phyloP scores from a whole-genome alignment of 2,329 filamentous ascomycete genomes.

The Penicillium capsulatum region DNA sequence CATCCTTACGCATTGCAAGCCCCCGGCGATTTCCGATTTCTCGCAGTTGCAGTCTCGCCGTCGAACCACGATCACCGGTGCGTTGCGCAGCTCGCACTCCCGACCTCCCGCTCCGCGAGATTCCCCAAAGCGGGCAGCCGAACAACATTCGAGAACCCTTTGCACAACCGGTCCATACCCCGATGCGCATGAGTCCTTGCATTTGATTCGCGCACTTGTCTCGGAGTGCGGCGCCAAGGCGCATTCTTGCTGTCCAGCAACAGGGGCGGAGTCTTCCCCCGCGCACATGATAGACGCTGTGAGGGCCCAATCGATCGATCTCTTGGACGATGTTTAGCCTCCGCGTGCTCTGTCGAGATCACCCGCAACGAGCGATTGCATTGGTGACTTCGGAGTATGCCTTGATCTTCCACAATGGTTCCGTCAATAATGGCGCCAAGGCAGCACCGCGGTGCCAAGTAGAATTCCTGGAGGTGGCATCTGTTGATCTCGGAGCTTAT shows the following conservation, averaged over 20 bases:
- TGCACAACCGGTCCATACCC: too few species aligned
- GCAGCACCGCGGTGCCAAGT: slow-evolving; percentile 70
- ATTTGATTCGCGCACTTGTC: too few species aligned
- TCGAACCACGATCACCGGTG: slow-evolving; percentile 6
- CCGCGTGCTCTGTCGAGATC: slow-evolving; percentile 78
- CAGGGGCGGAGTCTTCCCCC: slow-evolving; percentile 4
- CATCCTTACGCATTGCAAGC: too few species aligned
- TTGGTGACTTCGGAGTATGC: slow-evolving; percentile 75
- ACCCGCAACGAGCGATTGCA: slow-evolving; percentile 81
- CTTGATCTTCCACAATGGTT: slow-evolving; percentile 77
- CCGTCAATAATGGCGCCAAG: slow-evolving; percentile 53
- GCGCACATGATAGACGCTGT: background rate
- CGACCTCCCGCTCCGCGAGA: too few species aligned
- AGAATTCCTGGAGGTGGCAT: slow-evolving; percentile 67
- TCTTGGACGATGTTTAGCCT: slow-evolving; percentile 52
- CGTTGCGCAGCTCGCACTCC: too few species aligned
- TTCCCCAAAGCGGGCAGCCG: too few species aligned
- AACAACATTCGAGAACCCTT: too few species aligned
- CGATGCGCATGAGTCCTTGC: too few species aligned
- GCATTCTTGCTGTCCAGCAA: slow-evolving; percentile 1
- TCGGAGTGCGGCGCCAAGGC: background rate
- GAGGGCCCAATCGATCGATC: slow-evolving; percentile 1
- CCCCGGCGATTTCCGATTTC: too few species aligned
- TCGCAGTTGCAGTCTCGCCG: slow-evolving; percentile 17
- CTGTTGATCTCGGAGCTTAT: slow-evolving; percentile 69